phyloP scores from a whole-genome alignment of 208 protist species.

The Acanthamoeba sp. region DNA sequence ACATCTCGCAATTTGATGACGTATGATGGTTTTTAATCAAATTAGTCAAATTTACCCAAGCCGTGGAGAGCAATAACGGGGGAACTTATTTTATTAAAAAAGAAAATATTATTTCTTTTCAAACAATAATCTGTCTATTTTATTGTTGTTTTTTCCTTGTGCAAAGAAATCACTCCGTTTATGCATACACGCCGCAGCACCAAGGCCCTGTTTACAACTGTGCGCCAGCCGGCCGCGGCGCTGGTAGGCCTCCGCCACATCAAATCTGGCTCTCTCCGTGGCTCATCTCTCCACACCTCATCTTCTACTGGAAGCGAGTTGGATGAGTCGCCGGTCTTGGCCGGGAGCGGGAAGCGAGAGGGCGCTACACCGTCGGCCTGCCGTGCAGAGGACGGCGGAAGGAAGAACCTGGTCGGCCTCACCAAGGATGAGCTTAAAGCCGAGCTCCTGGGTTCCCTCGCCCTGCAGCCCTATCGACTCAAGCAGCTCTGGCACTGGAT shows the following conservation, averaged over 20 bases:
- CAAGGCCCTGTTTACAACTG: no score
- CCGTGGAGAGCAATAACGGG: no score
- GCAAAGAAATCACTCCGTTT: no score
- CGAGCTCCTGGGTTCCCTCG: not conserved
- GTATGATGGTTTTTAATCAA: not conserved
- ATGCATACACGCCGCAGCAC: no score
- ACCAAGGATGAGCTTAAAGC: slow-evolving; percentile 29
- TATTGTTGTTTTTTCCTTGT: no score
- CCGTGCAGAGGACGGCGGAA: not conserved
- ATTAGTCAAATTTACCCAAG: no score
- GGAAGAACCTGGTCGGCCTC: slow-evolving; percentile 61
- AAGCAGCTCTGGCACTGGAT: slow-evolving; percentile 73
- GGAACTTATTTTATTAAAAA: no score
- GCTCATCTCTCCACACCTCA: not conserved
- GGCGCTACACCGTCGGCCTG: not conserved
- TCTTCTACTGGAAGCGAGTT: not conserved
- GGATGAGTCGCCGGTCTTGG: slow-evolving; percentile 33
- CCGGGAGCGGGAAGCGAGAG: slow-evolving; percentile 29
- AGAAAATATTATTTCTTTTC: no score
- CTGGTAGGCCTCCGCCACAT: no score
- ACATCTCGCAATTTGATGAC: slow-evolving; percentile 21
- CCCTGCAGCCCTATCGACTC: slow-evolving; percentile 14
- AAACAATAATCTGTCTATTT: no score
- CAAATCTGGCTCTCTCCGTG: no score
- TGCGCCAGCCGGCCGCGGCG: no score